Base-by-base conservation (phyloP, 2,329 filamentous ascomycete species). In the Thielaviopsis euricoi region DNA sequence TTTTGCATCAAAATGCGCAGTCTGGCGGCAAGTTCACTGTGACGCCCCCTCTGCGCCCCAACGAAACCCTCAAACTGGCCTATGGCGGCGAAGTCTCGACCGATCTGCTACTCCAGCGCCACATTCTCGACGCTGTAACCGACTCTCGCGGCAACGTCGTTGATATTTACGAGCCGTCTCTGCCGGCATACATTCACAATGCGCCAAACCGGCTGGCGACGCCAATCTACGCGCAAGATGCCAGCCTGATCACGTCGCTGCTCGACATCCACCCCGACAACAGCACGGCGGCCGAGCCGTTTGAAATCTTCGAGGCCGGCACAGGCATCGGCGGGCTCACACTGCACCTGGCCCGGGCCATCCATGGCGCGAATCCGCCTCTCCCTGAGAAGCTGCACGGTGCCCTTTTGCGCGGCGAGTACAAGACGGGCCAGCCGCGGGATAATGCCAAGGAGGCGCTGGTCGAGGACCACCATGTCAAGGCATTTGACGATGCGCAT, bases 251-350 rank as follows among this genome's bases (percentile, higher is more conserved):
- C 56, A 83, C 89, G 43, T 85, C 81, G 1, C 74, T 90, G 23
- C 76, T 94, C 22, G 87, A 93, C 67, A 74, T 93, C 51, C 83
- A 91, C 66, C 78, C 81, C 65, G 43, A 65, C 70, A 60, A 68
- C 21, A 60, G 64, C 12, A 64, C 64, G 15, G 67, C 69, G 6
- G 67, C 70, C 13, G 68, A 73, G 9, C 78, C 76, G 0, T 68
- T 90, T 13, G 85, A 91, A 66, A 86, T 93, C 51, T 82, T 93
- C 56, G 88, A 93, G 69, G 87, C 87, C 52, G 87, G 88, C 17
- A 93, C 87, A 3, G 88, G 87, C n/a, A 86, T 90, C 74, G 88
- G 87, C 59, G 83, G 84, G 37, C 70, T 93, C 59, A 91, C 87
- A 0, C 70, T 93, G 4, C 80, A 90, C 65, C 74, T 93, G 22